Base-by-base conservation (phyloP, 371 early-diverging fungal genomes). In the Umbelopsis sp. region DNA sequence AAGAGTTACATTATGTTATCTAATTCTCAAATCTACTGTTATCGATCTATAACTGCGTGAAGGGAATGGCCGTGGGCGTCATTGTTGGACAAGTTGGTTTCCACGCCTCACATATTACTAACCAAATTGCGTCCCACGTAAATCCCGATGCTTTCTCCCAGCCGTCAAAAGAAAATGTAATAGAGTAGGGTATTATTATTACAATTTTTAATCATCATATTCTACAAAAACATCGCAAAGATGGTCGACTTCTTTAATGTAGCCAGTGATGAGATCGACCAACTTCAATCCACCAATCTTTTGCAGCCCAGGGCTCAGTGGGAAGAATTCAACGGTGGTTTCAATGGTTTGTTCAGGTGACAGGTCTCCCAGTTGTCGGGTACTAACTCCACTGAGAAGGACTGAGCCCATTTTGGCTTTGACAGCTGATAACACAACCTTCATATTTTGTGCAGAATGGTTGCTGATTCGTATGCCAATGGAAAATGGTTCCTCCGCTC, bases 251-350 rank as follows among this genome's bases (percentile, higher is more conserved):
- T 91, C 92, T 53, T 89, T 85, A 18, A 86, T 83, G 78, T 89
- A 88, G 4, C 91, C 92, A 32, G 87, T 84, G 18, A 88, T 65
- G 24, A 81, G 70, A 74, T 93, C 93, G 38, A 74, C 78, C 7
- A 96, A 77, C 68, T 81, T 81, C 70, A 96, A 75, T 0, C 95
- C 95, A 5, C 93, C 92, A 63, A 97, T 81, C 69, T 92, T 88
- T 73, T 95, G 96, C 63, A 94, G 81, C 1, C 97, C 97, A 18
- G 93, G 85, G 37, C 89, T 85, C 66, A 96, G 73, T 12, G 97
- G 91, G 70, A 96, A 90, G 73, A 94, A 95, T 65, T 92, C 86
- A 37, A 97, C 69, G 5, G 79, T 76, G 50, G 96, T 82, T 50
- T 93, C 91, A 1, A 80, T 80, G 4, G 83, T 79, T 45, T 83